Evolutionary conservation across 1,284 basidiomycete genomes (phyloP).

Genomic region (Trametes polyzona): DNA sequence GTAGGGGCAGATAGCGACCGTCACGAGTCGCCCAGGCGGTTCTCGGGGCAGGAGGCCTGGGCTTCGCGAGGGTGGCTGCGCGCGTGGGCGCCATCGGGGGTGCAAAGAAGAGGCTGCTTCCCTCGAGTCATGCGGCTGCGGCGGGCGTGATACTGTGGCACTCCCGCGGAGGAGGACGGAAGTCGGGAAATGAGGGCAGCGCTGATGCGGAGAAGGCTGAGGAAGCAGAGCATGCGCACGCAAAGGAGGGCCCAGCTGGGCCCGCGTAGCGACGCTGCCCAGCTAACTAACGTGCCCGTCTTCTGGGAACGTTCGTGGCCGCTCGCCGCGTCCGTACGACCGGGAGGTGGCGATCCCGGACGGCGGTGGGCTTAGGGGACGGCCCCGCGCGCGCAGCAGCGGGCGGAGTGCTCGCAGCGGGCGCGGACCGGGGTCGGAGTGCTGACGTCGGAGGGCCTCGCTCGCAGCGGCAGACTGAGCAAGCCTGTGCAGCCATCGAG

Average conservation of each 20-base stretch:
- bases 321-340: no score
- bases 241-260: no score
- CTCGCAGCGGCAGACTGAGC: no score
- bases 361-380: no score
- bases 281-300: background rate
- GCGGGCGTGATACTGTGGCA: background rate
- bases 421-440: background rate
- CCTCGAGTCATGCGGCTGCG: background rate
- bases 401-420: background rate
- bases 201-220: background rate
- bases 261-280: no score
- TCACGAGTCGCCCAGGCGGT: background rate
- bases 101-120: slow-evolving; percentile 1
- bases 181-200: background rate
- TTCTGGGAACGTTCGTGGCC: no score
- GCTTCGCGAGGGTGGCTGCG: background rate
- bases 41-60: background rate
- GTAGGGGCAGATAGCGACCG: background rate
- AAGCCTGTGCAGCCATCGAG: no score
- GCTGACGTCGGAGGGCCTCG: no score
- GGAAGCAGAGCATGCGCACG: background rate
- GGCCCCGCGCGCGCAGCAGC: background rate
- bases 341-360: no score
- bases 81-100: slow-evolving; percentile 13
- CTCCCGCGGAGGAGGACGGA: background rate